phyloP scores from a whole-genome alignment of 345 rosid species.

The Eucalyptus curtisii region DNA sequence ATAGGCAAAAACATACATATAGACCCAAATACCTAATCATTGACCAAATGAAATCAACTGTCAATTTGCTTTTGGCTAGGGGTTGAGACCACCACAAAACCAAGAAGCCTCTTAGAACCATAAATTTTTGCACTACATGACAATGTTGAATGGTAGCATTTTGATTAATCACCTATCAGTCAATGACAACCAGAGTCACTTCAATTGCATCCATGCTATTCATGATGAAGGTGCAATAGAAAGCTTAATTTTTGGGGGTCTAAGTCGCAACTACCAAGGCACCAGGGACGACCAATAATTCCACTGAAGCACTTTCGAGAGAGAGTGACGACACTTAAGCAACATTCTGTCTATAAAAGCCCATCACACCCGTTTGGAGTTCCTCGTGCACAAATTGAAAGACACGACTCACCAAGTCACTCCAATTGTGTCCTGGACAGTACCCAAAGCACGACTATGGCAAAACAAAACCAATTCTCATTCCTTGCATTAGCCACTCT shows the following conservation, averaged over 20 bases:
- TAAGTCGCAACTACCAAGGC: no score
- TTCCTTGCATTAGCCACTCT: rapidly evolving
- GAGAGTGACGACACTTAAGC: not conserved
- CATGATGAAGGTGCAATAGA: not conserved
- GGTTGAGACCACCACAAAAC: no score
- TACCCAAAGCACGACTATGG: not conserved
- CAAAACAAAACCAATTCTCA: not conserved
- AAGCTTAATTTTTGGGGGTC: no score
- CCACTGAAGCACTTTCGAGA: not conserved
- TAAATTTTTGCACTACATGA: not conserved
- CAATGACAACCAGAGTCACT: no score
- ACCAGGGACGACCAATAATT: no score
- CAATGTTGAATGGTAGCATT: no score
- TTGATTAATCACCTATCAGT: no score
- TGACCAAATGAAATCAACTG: no score
- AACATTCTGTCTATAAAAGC: not conserved
- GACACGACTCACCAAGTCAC: not conserved
- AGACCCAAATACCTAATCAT: not conserved
- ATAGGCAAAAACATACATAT: not conserved
- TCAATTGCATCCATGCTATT: no score
- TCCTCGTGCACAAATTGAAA: conserved; percentile 5
- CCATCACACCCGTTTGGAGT: not conserved
- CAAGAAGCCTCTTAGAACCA: no score
- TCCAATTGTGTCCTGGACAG: not conserved
- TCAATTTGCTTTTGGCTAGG: no score